These are phyloP conservation scores for Aspergillus costaricaensis DNA, from an alignment of 2,329 filamentous ascomycete species.

Conservation along the genomic window DNA sequence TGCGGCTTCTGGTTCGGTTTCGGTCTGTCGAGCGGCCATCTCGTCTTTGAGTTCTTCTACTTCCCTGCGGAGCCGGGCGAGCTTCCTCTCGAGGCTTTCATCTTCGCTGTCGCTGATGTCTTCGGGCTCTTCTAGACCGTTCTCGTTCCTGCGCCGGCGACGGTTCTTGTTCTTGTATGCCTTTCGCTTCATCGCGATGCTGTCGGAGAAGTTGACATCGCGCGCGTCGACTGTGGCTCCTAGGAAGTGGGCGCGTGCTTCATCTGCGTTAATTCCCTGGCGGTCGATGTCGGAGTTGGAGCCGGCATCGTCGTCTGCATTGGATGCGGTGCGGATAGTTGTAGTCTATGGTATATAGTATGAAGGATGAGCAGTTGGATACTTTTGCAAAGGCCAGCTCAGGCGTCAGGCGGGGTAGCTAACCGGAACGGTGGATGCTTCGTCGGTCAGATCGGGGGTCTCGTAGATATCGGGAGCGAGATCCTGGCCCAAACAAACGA, in stretches of 20 bases:
- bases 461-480: slow-evolving; percentile 94
- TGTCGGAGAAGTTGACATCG: slow-evolving; percentile 85
- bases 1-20: slow-evolving; percentile 55
- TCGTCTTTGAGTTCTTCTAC: slow-evolving; percentile 70
- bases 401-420: slow-evolving; percentile 28
- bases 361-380: background rate
- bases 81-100: slow-evolving; percentile 73
- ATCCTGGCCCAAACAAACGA: slow-evolving; percentile 58
- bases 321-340: slow-evolving; percentile 59
- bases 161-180: slow-evolving; percentile 77
- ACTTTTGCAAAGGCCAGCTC: background rate
- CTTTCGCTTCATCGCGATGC: slow-evolving; percentile 77
- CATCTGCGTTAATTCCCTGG: slow-evolving; percentile 71
- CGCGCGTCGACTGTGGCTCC: slow-evolving; percentile 73
- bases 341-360: slow-evolving; percentile 42
- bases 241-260: slow-evolving; percentile 78
- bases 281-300: slow-evolving; percentile 68
- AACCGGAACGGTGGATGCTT: slow-evolving; percentile 81
- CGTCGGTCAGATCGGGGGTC: slow-evolving; percentile 88
- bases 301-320: slow-evolving; percentile 58
- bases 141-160: slow-evolving; percentile 55
- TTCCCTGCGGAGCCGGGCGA: slow-evolving; percentile 80
- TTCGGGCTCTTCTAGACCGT: slow-evolving; percentile 62
- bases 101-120: slow-evolving; percentile 78
- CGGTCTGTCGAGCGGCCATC: slow-evolving; percentile 46